These are phyloP conservation scores for Arthromyces matolae DNA, from an alignment of 768 basidiomycete species.

Conservation along the genomic window DNA sequence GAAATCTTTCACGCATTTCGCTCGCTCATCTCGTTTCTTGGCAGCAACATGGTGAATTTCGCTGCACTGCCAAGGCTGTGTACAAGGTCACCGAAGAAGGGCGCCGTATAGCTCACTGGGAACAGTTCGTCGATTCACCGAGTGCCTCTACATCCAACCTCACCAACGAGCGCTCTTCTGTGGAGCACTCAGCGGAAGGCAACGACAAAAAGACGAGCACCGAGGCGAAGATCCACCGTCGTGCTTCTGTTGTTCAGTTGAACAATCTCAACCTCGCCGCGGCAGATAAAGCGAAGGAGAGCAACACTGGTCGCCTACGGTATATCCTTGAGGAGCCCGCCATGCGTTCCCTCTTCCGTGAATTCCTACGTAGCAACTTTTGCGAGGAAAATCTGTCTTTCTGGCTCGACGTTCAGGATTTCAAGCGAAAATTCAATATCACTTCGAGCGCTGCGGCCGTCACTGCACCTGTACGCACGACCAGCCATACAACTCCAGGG, in stretches of 20 bases:
- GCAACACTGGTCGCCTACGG: constrained; percentile 85
- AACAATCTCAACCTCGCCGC: constrained; percentile 53
- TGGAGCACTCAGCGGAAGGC: constrained; percentile 44
- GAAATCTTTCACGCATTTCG: constrained; percentile 3
- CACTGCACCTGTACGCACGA: constrained; percentile 34
- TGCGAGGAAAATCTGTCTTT: constrained; percentile 98
- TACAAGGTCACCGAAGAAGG: constrained; percentile 96
- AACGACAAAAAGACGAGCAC: constrained; percentile 28
- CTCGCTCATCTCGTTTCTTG: constrained; percentile 14
- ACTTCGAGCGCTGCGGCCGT: constrained; percentile 86
- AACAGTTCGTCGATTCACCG: constrained; percentile 55
- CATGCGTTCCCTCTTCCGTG: constrained; percentile 86
- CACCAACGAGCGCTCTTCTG: constrained; percentile 54
- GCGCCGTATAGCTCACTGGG: constrained; percentile 82
- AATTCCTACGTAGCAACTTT: constrained; percentile 90
- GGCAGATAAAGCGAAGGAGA: constrained; percentile 71
- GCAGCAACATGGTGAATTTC: constrained; percentile 93
- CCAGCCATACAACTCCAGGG: constrained; percentile 54
- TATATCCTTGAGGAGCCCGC: constrained; percentile 93
- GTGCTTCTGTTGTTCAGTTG: constrained; percentile 73
- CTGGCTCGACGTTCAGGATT: constrained; percentile 96
- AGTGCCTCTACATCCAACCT: constrained; percentile 64
- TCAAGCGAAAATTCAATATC: constrained; percentile 93
- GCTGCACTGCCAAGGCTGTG: constrained; percentile 91
- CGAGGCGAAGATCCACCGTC: constrained; percentile 69